Evolutionary conservation across 1,139 yeast genomes (phyloP), one percentile per base, ranked within the genome.

Genomic region (Protomyces lactucae-debilis): DNA sequence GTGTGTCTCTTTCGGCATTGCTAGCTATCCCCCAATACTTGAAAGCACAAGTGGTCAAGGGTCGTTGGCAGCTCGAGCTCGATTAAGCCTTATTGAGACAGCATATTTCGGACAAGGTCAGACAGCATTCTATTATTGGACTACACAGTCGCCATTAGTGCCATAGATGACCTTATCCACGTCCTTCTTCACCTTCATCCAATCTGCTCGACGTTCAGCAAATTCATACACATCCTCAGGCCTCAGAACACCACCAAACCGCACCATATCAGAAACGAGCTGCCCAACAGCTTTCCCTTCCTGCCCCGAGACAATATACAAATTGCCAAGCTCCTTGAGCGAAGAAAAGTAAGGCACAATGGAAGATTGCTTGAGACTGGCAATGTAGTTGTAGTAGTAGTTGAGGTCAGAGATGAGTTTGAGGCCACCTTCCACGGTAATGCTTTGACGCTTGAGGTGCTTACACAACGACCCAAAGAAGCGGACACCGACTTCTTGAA

Each of bases 121-220:
- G 8, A 28, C 8, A 6, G 32, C 32, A 28, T 28, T 28, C 5
- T 37, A 12, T 37, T 43, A 43, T 18, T 43, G 48, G 23, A 43
- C 48, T 16, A 59, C 43, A 40, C 63, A 59, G 23, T 59, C 63
- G 16, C 54, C 63, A 14, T 40, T 53, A 21, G 64, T 55, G 0
- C 99, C 99, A 72, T 91, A 93, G 86, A 93, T 88, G n/a, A 89
- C 93, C 73, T 87, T 89, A 73, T 93, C 98, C 4, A 93, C 98
- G 66, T 88, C 90, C 67, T 80, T 80, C 69, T 83, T 85, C 52
- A 93, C 88, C 55, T 78, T 73, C 0, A 82, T 76, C 99, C 99
- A 93, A 73, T 93, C 99, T 56, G 85, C 82, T 65, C 99, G 79
- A 67, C 96, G 79, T 71, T 88, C 93, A 3, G 91, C 96, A 77